Evolutionary conservation across 1,139 yeast species (phyloP).

Genomic region (Yamadazyma taylorii): DNA sequence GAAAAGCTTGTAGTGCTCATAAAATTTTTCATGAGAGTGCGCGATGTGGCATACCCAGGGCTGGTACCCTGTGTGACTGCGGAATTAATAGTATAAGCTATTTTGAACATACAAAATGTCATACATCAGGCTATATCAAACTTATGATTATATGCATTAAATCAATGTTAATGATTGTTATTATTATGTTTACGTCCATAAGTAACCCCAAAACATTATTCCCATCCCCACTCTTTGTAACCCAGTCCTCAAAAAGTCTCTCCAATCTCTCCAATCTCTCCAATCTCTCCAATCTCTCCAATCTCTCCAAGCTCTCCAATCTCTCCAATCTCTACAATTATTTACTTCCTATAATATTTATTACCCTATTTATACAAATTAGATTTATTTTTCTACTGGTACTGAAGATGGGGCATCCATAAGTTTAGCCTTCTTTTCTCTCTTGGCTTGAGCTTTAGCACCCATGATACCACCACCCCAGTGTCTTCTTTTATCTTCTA

Average conservation of each 20-base stretch:
- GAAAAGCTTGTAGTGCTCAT: conserved; percentile 4
- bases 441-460: conserved; percentile 82
- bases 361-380: conserved; percentile 1
- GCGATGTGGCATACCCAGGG: conserved; percentile 11
- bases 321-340: background rate
- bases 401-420: conserved; percentile 27
- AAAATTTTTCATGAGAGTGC: conserved; percentile 10
- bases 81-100: no score
- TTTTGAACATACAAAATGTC: no score
- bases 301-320: no score
- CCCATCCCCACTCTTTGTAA: no score
- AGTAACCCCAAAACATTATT: no score
- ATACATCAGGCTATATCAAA: no score
- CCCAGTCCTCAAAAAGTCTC: no score
- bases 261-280: no score
- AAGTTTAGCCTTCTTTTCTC: conserved; percentile 44
- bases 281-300: no score
- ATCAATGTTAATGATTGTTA: no score
- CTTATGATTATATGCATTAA: no score
- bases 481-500: conserved; percentile 94
- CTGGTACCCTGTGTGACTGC: conserved; percentile 9
- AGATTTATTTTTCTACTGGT: conserved; percentile 3
- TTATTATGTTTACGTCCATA: no score
- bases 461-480: conserved; percentile 99
- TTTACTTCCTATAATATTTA: background rate